phyloP scores from a whole-genome alignment of 768 basidiomycete genomes.

The Gelatoporia subvermispora region DNA sequence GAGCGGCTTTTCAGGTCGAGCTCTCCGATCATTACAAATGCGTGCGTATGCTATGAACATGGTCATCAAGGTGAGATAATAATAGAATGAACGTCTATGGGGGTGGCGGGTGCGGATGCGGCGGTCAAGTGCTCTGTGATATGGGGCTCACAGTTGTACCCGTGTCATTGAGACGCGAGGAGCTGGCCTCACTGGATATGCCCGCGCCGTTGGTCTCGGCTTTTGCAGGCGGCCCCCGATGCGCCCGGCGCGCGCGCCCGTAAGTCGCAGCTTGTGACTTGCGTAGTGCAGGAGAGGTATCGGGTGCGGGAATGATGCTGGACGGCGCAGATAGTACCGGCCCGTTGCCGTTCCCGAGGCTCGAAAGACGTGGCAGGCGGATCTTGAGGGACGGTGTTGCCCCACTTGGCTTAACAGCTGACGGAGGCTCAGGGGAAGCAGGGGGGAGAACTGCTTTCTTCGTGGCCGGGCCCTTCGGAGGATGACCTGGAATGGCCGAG shows the following conservation, averaged over 20 bases:
- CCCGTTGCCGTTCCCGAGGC: conserved; percentile 8
- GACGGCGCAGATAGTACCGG: conserved; percentile 3
- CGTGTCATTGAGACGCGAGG: conserved; percentile 1
- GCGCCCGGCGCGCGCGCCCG: conserved; percentile 15
- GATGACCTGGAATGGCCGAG: neutral
- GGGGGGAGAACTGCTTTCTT: conserved; percentile 1
- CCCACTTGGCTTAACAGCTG: conserved; percentile 15
- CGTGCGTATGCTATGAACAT: too few species aligned
- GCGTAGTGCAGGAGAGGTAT: neutral
- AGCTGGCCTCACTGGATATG: conserved; percentile 13
- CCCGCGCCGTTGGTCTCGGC: conserved; percentile 15
- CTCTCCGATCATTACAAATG: too few species aligned
- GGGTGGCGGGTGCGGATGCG: too few species aligned
- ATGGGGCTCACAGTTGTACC: too few species aligned
- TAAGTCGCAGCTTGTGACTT: conserved; percentile 1
- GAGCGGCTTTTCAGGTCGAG: too few species aligned
- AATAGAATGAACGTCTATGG: too few species aligned
- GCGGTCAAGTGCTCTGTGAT: too few species aligned
- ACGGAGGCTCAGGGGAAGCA: conserved; percentile 13
- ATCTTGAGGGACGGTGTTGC: conserved; percentile 25
- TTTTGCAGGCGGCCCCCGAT: conserved; percentile 17
- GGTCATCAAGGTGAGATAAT: too few species aligned
- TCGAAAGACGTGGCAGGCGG: conserved; percentile 20
- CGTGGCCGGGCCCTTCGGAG: neutral
- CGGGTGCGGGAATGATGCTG: conserved; percentile 4